Evolutionary conservation across 2,329 filamentous ascomycete genomes (phyloP).

Genomic region (Chaetomiaceae sp.): DNA sequence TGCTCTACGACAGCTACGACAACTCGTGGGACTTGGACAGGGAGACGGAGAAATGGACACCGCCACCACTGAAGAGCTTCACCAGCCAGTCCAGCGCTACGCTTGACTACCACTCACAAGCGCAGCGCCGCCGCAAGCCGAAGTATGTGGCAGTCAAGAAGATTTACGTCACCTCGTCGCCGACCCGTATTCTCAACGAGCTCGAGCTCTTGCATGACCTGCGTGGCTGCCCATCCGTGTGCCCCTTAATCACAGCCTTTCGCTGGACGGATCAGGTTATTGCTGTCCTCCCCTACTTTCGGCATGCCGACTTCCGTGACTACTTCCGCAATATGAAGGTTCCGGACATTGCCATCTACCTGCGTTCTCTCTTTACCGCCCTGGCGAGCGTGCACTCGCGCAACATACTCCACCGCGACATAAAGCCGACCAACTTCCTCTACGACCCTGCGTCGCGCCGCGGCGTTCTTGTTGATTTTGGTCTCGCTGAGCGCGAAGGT

Average conservation of each 20-base stretch:
- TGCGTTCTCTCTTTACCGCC: slow-evolving; percentile 81
- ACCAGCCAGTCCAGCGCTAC: slow-evolving; percentile 30
- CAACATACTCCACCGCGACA: slow-evolving; percentile 87
- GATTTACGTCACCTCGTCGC: slow-evolving; percentile 97
- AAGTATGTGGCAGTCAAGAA: slow-evolving; percentile 97
- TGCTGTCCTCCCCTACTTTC: slow-evolving; percentile 91
- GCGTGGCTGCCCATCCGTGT: slow-evolving; percentile 76
- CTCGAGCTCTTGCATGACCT: slow-evolving; percentile 89
- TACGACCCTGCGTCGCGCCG: slow-evolving; percentile 77
- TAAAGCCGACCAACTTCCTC: slow-evolving; percentile 96
- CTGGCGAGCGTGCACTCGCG: slow-evolving; percentile 77
- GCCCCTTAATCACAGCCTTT: slow-evolving; percentile 95
- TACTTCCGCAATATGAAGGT: slow-evolving; percentile 91
- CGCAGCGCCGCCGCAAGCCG: slow-evolving; percentile 44
- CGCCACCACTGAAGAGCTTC: slow-evolving; percentile 59
- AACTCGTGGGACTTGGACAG: slow-evolving; percentile 82
- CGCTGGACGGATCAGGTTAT: slow-evolving; percentile 91
- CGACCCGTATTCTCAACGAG: slow-evolving; percentile 90
- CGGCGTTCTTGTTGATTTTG: slow-evolving; percentile 96
- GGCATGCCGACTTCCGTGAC: slow-evolving; percentile 87
- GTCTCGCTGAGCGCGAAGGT: slow-evolving; percentile 82
- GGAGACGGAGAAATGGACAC: slow-evolving; percentile 61
- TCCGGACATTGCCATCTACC: slow-evolving; percentile 82
- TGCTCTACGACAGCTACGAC: slow-evolving; percentile 75
- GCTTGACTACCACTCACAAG: slow-evolving; percentile 26